Percentiles rank a stretch among this genome's conserved stretches.
Conservation (phyloP, 1,284 basidiomycete genomes). For the Singerocomus inundabilis region DNA sequence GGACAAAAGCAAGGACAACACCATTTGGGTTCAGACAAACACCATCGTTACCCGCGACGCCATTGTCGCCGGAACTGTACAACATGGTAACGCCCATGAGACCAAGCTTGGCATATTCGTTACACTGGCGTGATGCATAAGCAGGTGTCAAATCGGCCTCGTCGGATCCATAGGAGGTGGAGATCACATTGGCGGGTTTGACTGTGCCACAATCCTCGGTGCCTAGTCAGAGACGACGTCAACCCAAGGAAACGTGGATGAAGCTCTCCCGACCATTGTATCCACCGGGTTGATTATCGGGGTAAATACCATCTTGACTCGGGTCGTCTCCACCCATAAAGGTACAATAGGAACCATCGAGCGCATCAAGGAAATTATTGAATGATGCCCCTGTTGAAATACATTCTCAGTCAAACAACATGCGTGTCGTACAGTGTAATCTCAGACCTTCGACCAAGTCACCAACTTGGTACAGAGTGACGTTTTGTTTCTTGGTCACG, state of each 20-base stretch:
- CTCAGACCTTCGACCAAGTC: constrained; percentile 41
- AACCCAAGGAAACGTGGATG: not conserved
- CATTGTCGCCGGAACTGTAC: constrained; percentile 51
- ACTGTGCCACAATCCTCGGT: constrained; percentile 49
- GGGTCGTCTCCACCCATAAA: constrained; percentile 63
- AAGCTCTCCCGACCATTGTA: constrained; percentile 27
- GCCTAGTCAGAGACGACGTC: constrained; percentile 24
- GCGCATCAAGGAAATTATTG: constrained; percentile 46
- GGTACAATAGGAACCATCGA: constrained; percentile 54
- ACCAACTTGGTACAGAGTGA: constrained; percentile 50
- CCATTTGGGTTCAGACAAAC: constrained; percentile 45
- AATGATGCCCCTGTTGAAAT: constrained; percentile 41
- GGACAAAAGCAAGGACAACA: constrained; percentile 4
- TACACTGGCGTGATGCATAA: constrained; percentile 52
- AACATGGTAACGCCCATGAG: constrained; percentile 49
- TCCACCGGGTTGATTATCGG: constrained; percentile 47
- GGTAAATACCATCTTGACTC: constrained; percentile 48
- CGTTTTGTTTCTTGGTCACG: constrained; percentile 38
- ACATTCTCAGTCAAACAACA: not conserved
- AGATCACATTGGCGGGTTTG: constrained; percentile 50
- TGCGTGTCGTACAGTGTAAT: not conserved
- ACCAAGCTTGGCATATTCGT: constrained; percentile 54
- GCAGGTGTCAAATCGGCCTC: constrained; percentile 46
- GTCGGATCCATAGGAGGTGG: constrained; percentile 51
- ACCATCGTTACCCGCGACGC: constrained; percentile 44